Evolutionary conservation across 1,139 yeast genomes (phyloP).

Genomic region (Saccharomyces hybrid): DNA sequence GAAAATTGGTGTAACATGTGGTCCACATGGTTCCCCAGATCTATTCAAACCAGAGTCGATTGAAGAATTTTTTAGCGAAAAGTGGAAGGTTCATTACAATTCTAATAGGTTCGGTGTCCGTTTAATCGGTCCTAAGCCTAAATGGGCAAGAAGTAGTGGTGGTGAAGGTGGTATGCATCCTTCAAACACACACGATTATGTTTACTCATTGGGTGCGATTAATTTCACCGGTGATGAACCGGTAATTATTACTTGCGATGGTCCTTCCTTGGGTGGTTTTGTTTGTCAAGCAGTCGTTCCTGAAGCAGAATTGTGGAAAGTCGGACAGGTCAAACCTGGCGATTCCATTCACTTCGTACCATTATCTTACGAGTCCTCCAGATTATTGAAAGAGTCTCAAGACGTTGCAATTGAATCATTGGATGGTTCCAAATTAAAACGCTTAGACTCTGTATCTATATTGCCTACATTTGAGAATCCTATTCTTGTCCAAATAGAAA

Average conservation of each 20-base stretch:
- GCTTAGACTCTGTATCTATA: conserved; percentile 29
- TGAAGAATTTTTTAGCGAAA: conserved; percentile 60
- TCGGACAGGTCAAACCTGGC: conserved; percentile 96
- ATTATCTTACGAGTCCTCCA: conserved; percentile 59
- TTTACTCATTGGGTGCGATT: conserved; percentile 90
- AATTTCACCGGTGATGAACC: conserved; percentile 98
- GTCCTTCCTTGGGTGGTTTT: conserved; percentile 95
- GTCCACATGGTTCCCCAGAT: conserved; percentile 97
- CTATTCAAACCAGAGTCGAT: conserved; percentile 76
- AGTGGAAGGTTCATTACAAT: conserved; percentile 94
- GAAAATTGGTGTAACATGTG: conserved; percentile 89
- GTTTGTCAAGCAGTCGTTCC: conserved; percentile 94
- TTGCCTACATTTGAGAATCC: conserved; percentile 45
- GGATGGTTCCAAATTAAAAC: conserved; percentile 33
- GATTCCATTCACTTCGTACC: conserved; percentile 77
- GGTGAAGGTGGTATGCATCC: conserved; percentile 98
- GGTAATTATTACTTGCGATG: conserved; percentile 91
- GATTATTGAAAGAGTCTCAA: conserved; percentile 52
- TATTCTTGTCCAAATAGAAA: conserved; percentile 44
- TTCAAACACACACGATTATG: conserved; percentile 94
- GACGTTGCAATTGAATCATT: conserved; percentile 44
- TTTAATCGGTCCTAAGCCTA: conserved; percentile 89
- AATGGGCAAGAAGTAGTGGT: conserved; percentile 95
- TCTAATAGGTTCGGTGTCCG: conserved; percentile 95
- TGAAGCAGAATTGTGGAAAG: conserved; percentile 96